Base-by-base conservation (phyloP, 202 grass and related monocot genomes). In the Setaria italica region DNA sequence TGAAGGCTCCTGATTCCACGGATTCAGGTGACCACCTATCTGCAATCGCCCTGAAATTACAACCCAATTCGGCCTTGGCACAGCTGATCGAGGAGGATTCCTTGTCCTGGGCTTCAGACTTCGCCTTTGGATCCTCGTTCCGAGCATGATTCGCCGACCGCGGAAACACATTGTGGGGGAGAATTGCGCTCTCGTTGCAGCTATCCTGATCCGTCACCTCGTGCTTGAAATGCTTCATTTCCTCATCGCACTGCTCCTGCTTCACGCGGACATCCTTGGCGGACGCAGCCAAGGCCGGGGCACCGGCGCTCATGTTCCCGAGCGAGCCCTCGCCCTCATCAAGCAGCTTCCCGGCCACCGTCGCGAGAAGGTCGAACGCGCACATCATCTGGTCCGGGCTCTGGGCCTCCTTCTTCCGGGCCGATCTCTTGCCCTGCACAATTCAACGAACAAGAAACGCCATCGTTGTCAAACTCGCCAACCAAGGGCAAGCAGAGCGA, bases 381-480 rank as follows among this genome's bases (percentile, higher is more conserved):
- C 92, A 92, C 97, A 97, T 85, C 63, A 70, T 71, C 80, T 90
- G 87, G 43, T 75, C 82, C 34, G 69, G 88, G 74, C 85, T 90
- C 59, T 65, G 90, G 70, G 85, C 79, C 70, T 79, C 87, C 87
- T 94, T 99, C 94, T 88, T 97, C 87, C 97, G 90, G 67, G 51
- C 81, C 54, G 94, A 99, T 82, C 97, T 93, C 76, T 99, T 99
- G 68, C 94, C 90, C 97, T 99, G 79, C 83, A 88, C 84, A 94
- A 89, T 89, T 82, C 62, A 90, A 67, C 77, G 74, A 80, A 83
- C 68, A 82, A 58, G 76, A 91, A 66, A 82, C 78, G 53, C 71
- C 81, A 77, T 73, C 77, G 56, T 21, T 85, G 82, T 91, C 82
- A 91, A 85, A 82, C 72, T 67, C 33, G 82, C 30, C 57, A 88